A percentile compares a stretch with the other conserved stretches of the same genome.
Conservation (phyloP, 345 rosid genomes). For the Bruguiera parviflora region DNA sequence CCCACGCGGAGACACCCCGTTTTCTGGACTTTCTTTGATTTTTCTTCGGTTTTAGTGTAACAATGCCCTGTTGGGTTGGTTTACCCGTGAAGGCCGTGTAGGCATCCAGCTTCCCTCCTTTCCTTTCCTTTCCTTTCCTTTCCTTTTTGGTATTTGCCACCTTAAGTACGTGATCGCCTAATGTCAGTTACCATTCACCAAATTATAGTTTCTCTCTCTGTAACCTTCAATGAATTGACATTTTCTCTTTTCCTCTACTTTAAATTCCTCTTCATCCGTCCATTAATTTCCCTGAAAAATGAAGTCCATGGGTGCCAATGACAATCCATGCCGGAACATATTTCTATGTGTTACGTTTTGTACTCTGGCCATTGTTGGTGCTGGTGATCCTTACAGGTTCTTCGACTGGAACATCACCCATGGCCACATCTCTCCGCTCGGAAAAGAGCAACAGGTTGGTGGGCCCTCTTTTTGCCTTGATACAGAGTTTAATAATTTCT, state of each 20-base stretch:
- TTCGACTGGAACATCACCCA: slow-evolving; percentile 79
- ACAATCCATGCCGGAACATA: slow-evolving; percentile 1
- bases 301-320: neutral
- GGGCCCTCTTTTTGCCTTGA: neutral
- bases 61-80: neutral
- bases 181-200: slow-evolving; percentile 17
- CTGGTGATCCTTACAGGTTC: slow-evolving; percentile 70
- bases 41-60: neutral
- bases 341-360: neutral
- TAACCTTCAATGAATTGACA: neutral
- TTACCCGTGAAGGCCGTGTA: neutral
- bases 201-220: neutral
- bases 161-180: slow-evolving; percentile 14
- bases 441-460: slow-evolving; percentile 67
- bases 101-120: neutral
- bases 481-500: neutral
- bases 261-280: neutral
- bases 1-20: neutral
- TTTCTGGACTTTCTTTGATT: neutral
- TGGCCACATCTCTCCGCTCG: slow-evolving; percentile 74
- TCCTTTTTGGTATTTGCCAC: neutral
- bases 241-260: neutral
- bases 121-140: neutral
- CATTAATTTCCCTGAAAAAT: neutral
- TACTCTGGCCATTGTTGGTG: slow-evolving; percentile 22